Evolutionary conservation across 306 rosid genomes (phyloP), one percentile per base, ranked within the genome.

Genomic region (Canavalia gladiata): DNA sequence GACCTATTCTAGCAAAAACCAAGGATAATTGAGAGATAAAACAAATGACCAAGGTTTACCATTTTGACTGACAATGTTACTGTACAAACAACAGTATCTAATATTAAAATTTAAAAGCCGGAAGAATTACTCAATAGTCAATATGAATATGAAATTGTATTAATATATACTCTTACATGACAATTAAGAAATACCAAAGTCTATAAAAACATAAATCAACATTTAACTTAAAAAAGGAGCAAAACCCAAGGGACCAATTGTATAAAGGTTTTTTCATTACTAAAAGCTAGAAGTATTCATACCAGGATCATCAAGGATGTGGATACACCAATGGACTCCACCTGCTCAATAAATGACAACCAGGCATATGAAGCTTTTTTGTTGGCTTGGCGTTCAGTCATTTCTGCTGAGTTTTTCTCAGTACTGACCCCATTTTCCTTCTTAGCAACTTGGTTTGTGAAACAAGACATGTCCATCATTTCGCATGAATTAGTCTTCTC

Each of bases 291-390:
- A 80, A 77, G 55, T 28, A 75, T 37, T 51, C 83, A 12, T 93
- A 93, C 99, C 99, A 91, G 79, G 82, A 93, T 88, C 89, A 88
- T 91, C 87, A 93, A 82, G 77, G 99, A 91, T 62, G 92, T 77
- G 50, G 93, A 89, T 73, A 85, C 88, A 75, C 94, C 83, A 35
- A 91, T 75, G 78, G 95, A 89, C 84, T 93, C 97, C 85, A 93
- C 96, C 75, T 90, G 97, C 85, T 95, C 97, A 67, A 90, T 85
- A 84, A 95, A 95, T 37, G 93, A 84, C 89, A 84, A 89, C 99
- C 99, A 95, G 56, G 94, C 90, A 74, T 79, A 81, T 74, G 99
- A 95, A 86, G 87, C 89, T 84, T 72, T 81, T 25, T 4, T 56
- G 62, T 43, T 13, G 81, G 77, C 79, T 50, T 86, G 84, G 71